Evolutionary conservation across 2,329 filamentous ascomycete species (phyloP).

Genomic region (Alternaria arbusti): DNA sequence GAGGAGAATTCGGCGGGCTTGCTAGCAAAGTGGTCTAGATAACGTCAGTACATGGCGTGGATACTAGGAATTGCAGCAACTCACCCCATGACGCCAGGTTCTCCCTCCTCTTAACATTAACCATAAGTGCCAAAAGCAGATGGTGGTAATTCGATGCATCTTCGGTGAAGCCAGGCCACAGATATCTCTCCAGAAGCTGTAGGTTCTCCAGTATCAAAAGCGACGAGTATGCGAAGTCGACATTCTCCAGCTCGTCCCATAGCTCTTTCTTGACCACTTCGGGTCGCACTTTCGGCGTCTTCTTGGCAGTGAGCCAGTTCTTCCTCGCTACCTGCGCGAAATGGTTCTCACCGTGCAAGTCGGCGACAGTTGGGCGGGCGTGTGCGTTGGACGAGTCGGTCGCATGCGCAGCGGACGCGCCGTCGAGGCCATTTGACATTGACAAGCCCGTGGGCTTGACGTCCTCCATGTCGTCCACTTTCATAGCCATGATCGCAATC

Average conservation of each 20-base stretch:
- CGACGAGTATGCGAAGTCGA: slow-evolving; percentile 77
- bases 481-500: slow-evolving; percentile 13
- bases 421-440: slow-evolving; percentile 18
- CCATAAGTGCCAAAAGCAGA: slow-evolving; percentile 81
- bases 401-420: slow-evolving; percentile 29
- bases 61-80: slow-evolving; percentile 34
- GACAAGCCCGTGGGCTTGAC: slow-evolving; percentile 21
- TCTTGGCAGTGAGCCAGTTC: slow-evolving; percentile 78
- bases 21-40: slow-evolving; percentile 73
- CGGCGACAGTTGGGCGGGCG: slow-evolving; percentile 69
- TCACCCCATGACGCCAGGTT: slow-evolving; percentile 85
- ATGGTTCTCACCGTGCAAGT: slow-evolving; percentile 70
- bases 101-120: slow-evolving; percentile 87
- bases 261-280: slow-evolving; percentile 85
- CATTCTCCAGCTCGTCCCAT: slow-evolving; percentile 86
- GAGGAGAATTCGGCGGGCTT: slow-evolving; percentile 82
- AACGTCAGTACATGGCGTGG: slow-evolving; percentile 40
- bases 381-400: slow-evolving; percentile 28
- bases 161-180: slow-evolving; percentile 93
- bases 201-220: slow-evolving; percentile 86
- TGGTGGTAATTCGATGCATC: slow-evolving; percentile 92
- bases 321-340: slow-evolving; percentile 76
- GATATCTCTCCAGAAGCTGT: slow-evolving; percentile 87
- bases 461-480: slow-evolving; percentile 32
- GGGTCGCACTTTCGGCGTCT: slow-evolving; percentile 71